Evolutionary conservation across 2,329 filamentous ascomycete genomes (phyloP), one percentile per base, ranked within the genome.

Genomic region (Monosporascus sp.): DNA sequence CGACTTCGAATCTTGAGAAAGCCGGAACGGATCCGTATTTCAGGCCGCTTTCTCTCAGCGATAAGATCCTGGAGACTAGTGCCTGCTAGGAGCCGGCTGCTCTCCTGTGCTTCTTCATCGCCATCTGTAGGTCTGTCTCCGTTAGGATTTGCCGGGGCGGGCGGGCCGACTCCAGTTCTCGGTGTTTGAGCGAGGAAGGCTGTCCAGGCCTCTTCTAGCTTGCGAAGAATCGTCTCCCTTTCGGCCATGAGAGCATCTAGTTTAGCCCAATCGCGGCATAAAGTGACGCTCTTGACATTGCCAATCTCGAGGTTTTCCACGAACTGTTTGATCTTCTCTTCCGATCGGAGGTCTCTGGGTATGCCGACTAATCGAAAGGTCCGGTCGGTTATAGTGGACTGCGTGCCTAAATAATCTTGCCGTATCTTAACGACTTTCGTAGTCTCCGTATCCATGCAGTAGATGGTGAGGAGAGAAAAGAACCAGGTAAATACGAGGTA

Each of bases 401-500:
- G 93, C 22, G 87, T 90, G 14, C 94, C 94, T 9, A 99, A 79
- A 66, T 97, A 99, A 54, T 91, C 85, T 69, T 99, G 94, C 24
- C 94, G 80, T 31, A 93, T 82, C 53, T 86, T 82, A 59, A 97
- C 95, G 50, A 99, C 87, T 54, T 85, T 87, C 60, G 87, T 83
- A 0, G 94, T 97, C 71, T 96, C 87, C 43, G 81, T 80, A 54
- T 93, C 84, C 63, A 97, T 85, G 61, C 93, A 82, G 67, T 92
- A 96, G 14, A 97, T 75, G 0, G 89, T 88, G 43, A 97, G 73
- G 2, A 77, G 83, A 6, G 88, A 93, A 70, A 97, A 99, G 49
- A 97, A 79, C 74, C 97, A 99, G 1, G 91, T 89, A 63, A 99
- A 99, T n/a, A 89, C 77, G 15, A 96, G 82, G 65, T 97, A 97